These are phyloP conservation scores for Lotmaria passim DNA, from an alignment of 208 protist genomes.

Conservation along the genomic window DNA sequence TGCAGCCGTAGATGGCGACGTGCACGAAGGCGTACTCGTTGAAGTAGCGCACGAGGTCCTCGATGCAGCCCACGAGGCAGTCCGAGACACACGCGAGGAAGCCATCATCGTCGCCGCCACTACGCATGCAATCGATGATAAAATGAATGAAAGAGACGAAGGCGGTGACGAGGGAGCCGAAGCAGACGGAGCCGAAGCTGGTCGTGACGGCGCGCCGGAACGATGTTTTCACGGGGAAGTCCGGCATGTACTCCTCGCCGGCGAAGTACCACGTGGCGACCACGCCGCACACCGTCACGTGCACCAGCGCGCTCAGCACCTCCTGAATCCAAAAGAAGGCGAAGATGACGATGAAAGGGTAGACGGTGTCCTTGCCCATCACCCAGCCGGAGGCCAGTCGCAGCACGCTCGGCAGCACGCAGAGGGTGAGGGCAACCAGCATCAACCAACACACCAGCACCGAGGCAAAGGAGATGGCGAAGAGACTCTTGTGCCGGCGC, in stretches of 20 bases:
- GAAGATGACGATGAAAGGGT: slow-evolving; percentile 37
- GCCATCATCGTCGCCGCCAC: slow-evolving; percentile 27
- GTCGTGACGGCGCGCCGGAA: slow-evolving; percentile 75
- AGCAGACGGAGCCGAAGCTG: slow-evolving; percentile 89
- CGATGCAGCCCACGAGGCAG: slow-evolving; percentile 63
- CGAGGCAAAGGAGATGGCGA: slow-evolving; percentile 41
- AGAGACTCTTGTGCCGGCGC: slow-evolving; percentile 45
- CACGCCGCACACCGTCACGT: slow-evolving; percentile 77
- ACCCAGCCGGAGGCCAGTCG: slow-evolving; percentile 29
- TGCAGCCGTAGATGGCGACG: slow-evolving; percentile 88
- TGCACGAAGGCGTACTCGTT: slow-evolving; percentile 92
- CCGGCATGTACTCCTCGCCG: slow-evolving; percentile 58
- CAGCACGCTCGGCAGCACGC: slow-evolving; percentile 34
- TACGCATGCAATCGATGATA: slow-evolving; percentile 33
- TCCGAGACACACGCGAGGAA: slow-evolving; percentile 62
- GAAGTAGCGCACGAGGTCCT: slow-evolving; percentile 78
- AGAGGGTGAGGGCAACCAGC: slow-evolving; percentile 31
- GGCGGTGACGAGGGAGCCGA: slow-evolving; percentile 85
- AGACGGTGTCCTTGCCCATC: slow-evolving; percentile 15
- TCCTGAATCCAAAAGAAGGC: slow-evolving; percentile 71
- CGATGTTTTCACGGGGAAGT: slow-evolving; percentile 53
- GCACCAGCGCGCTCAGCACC: slow-evolving; percentile 65
- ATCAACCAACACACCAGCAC: slow-evolving; percentile 34
- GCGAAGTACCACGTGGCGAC: slow-evolving; percentile 91
- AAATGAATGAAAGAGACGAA: slow-evolving; percentile 68